Evolutionary conservation across 1,284 basidiomycete species (phyloP).

Genomic region (Ceratobasidium sp.): DNA sequence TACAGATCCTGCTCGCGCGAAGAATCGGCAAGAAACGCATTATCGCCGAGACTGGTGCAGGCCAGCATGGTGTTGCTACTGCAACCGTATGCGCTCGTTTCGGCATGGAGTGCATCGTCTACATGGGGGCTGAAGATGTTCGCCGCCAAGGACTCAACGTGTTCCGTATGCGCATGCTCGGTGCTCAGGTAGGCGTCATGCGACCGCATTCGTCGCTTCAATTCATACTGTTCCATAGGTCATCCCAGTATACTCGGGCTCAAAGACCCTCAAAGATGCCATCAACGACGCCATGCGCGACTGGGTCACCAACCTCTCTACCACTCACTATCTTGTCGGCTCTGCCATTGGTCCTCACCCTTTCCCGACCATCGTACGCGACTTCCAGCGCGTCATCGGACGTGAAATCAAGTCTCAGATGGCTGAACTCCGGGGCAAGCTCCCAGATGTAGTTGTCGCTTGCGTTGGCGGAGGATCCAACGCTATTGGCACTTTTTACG

Average conservation of each 20-base stretch:
- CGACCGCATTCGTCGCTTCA: background rate
- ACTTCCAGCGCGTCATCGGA: constrained; percentile 97
- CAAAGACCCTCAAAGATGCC: constrained; percentile 95
- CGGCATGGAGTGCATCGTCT: constrained; percentile 93
- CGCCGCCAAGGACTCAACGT: constrained; percentile 95
- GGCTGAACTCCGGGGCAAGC: constrained; percentile 73
- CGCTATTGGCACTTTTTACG: constrained; percentile 95
- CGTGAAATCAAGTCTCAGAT: constrained; percentile 94
- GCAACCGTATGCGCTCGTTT: constrained; percentile 98
- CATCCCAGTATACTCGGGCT: constrained; percentile 92
- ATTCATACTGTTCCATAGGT: constrained; percentile 60
- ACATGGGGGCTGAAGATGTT: constrained; percentile 99
- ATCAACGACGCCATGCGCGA: constrained; percentile 97
- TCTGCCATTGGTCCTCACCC: constrained; percentile 98
- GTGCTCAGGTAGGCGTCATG: constrained; percentile 71
- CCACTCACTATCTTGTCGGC: constrained; percentile 96
- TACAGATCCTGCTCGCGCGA: constrained; percentile 86
- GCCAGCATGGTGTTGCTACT: constrained; percentile 98
- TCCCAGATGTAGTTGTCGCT: constrained; percentile 94
- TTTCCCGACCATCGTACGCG: constrained; percentile 97
- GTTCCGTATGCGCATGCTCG: constrained; percentile 97
- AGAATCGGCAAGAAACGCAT: constrained; percentile 95
- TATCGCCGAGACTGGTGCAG: constrained; percentile 98
- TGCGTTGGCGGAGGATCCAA: constrained; percentile 98
- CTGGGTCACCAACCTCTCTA: constrained; percentile 96